Evolutionary conservation across 352 stramenopile species (phyloP).

Genomic region (Phytophthora capsici): DNA sequence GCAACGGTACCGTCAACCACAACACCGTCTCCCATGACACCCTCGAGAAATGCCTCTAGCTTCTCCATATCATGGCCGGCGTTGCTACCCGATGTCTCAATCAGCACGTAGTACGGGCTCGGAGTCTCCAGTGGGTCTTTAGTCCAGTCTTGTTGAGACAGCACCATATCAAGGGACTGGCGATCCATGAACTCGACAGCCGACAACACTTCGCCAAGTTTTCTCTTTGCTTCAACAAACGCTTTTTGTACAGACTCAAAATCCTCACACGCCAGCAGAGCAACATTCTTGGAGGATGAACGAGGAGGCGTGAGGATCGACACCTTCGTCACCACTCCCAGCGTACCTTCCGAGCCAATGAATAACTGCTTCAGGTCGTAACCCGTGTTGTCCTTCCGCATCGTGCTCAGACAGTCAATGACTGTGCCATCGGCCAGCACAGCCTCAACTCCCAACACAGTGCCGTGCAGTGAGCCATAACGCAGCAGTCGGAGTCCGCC

Average conservation of each 20-base stretch:
- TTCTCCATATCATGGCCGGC: constrained; percentile 93
- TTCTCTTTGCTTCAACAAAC: constrained; percentile 84
- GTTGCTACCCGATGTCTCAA: constrained; percentile 96
- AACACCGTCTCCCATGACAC: constrained; percentile 66
- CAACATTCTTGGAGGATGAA: constrained; percentile 85
- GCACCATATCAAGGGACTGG: constrained; percentile 88
- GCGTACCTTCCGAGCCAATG: constrained; percentile 93
- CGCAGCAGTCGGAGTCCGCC: constrained; percentile 93
- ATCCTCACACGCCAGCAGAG: constrained; percentile 90
- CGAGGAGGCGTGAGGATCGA: constrained; percentile 40
- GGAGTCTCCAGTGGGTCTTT: constrained; percentile 70
- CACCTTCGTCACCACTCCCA: constrained; percentile 92
- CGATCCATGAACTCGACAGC: constrained; percentile 97
- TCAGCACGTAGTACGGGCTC: constrained; percentile 94
- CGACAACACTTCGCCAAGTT: constrained; percentile 95
- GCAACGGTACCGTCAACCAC: constrained; percentile 94
- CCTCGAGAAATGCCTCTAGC: constrained; percentile 84
- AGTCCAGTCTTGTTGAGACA: constrained; percentile 68
- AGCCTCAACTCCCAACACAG: constrained; percentile 94
- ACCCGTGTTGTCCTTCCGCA: constrained; percentile 93
- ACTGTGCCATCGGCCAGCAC: constrained; percentile 92
- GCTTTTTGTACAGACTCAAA: constrained; percentile 87
- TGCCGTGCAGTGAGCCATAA: constrained; percentile 95
- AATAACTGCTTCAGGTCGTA: constrained; percentile 75
- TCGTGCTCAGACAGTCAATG: constrained; percentile 84